Evolutionary conservation across 2,329 filamentous ascomycete genomes (phyloP), one percentile per base, ranked within the genome.

Genomic region (Talaromyces sp.): DNA sequence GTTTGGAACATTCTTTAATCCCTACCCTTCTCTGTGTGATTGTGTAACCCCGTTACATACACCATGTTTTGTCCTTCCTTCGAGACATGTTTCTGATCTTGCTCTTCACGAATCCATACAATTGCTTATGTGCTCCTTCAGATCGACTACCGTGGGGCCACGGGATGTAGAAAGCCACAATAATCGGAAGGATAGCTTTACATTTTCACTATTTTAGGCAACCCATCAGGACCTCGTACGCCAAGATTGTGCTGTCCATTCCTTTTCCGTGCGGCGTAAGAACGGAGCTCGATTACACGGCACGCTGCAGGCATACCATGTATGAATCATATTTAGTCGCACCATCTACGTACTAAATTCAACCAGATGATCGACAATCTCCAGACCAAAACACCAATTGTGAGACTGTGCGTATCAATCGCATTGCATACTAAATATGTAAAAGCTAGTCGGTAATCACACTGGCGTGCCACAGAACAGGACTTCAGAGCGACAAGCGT

Each of bases 341-440:
- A 8, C 44, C 25, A 23, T 23, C 12, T 48, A 28, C 44, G 1
- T 48, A 48, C 7, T 18, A 5, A 23, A 46, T 4, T 46, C 2
- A 11, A 21, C 40, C 25, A 12, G n/a, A 37, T 54, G 50, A 54
- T 54, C 50, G 50, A 54, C 50, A 21, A 54, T 54, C 48, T 54
- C 50, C n/a, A 35, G 31, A 54, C 50, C 0, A 54, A 11, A 35
- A 12, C 28, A 35, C 50, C 31, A 54, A 54, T 54, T 35, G n/a
- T 11, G 12, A 35, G 25, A 50, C 5, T 18, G 25, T 25, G 25
- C 11, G 4, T 5, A 25, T 46, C 42, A 23, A 46, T 46, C 42
- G 46, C 46, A 9, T 14, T 50, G 8, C 25, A 52, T 52, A 18
- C 48, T 33, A 16, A 12, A 25, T 52, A 52, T 35, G 48, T 33